Evolutionary conservation across 441 rosid species (phyloP), one percentile per base, ranked within the genome.

Genomic region (Jatropha podagrica): DNA sequence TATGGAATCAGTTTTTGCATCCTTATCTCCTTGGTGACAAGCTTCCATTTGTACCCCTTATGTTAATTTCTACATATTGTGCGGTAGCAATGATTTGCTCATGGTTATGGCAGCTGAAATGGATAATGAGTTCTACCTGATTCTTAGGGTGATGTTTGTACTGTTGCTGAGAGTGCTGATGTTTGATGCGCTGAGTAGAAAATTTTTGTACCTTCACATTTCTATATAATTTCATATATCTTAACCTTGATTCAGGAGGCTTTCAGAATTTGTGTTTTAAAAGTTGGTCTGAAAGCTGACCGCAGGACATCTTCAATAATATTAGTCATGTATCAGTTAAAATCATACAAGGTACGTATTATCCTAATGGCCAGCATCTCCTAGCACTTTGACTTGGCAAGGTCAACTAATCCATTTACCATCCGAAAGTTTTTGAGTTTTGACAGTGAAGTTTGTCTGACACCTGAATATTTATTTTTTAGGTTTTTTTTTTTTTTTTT

Each of bases 91-190:
- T 88, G 17, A 76, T 81, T 77, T 89, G 88, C 84, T 93, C 96
- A 20, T 95, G 97, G 99, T 65, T 89, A 77, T 95, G 97, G 96
- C 99, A 93, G 83, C 85, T 95, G 38, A 82, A 81, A 40, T 65
- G 74, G 79, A 88, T 95, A 26, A 14, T 87, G 42, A 59, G 12
- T n/a, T 55, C 77, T 32, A 15, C 81, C 65, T 84, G 81, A 84
- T 65, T 77, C 26, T 13, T 18, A 4, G 2, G 1, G 14, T 68
- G 68, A 65, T 15, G 14, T 41, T 7, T 40, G 4, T 7, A 17
- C 20, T 2, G 12, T 41, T 17, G 15, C 27, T 41, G 14, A 65
- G 12, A 65, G 18, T 54, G n/a, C 58, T 54, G 58, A 17, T 15
- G 17, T 54, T 54, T 17, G 1, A 54, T 54, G 20, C 58, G 6